Percentiles rank a stretch among this genome's conserved stretches.
Evolutionary conservation across 2,329 filamentous ascomycete species (phyloP).

Genomic region (Aspergillus luchuensis): DNA sequence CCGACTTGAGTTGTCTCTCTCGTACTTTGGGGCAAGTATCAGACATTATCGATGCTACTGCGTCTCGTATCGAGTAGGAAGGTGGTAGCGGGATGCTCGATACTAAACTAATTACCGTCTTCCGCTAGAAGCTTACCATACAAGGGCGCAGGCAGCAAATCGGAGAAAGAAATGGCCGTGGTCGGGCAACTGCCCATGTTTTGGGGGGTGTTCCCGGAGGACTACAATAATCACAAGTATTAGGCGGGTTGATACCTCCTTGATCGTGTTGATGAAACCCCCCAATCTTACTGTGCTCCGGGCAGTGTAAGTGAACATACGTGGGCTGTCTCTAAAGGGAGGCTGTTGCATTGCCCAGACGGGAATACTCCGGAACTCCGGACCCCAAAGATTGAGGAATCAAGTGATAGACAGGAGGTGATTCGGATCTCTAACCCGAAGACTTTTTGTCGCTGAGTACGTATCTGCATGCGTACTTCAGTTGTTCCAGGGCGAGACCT

Average conservation of each 20-base stretch:
- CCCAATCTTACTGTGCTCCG: neutral
- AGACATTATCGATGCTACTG: neutral
- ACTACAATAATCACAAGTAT: neutral
- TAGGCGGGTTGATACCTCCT: neutral
- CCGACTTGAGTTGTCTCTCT: neutral
- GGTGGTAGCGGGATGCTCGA: neutral
- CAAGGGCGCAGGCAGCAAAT: constrained; percentile 11
- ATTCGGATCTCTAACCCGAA: neutral
- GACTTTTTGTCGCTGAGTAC: neutral
- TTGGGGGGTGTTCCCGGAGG: neutral
- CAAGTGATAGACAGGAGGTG: constrained; percentile 2
- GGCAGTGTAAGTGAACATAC: neutral
- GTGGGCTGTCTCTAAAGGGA: neutral
- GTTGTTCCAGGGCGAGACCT: neutral
- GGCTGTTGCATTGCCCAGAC: neutral
- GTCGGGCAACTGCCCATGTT: neutral
- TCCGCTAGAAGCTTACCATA: too few relatives aligned
- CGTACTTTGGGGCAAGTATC: neutral
- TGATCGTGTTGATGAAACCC: neutral
- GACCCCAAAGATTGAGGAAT: neutral
- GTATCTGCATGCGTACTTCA: neutral
- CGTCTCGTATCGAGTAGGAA: neutral
- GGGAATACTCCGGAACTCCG: constrained; percentile 12
- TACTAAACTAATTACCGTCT: neutral
- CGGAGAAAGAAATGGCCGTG: constrained; percentile 13